A percentile compares a stretch with the other conserved stretches of the same genome.
Conservation (phyloP, 179 eudicot genomes). For the Camellia oleifera region DNA sequence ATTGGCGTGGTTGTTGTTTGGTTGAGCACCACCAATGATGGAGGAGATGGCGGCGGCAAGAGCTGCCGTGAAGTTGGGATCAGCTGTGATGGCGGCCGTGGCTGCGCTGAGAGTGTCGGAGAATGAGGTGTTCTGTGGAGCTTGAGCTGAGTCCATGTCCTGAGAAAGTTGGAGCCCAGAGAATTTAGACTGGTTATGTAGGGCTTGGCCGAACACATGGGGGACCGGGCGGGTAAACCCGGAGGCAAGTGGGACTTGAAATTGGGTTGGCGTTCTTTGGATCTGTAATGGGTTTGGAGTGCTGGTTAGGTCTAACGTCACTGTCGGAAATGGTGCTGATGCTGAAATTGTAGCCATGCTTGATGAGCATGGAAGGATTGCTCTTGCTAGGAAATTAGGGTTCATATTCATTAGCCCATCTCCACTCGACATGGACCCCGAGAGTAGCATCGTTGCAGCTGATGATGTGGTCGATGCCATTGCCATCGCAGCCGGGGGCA, state of each 20-base stretch:
- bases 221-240: conserved; percentile 36
- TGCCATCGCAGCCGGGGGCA: conserved; percentile 92
- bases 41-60: conserved; percentile 78
- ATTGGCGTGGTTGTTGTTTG: conserved; percentile 17
- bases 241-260: conserved; percentile 35
- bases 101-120: conserved; percentile 68
- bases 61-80: conserved; percentile 85
- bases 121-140: conserved; percentile 30
- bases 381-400: conserved; percentile 72
- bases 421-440: conserved; percentile 75
- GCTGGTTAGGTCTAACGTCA: conserved; percentile 82
- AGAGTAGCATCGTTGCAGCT: conserved; percentile 84
- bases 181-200: conserved; percentile 58
- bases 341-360: conserved; percentile 94
- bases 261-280: conserved; percentile 44
- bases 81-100: conserved; percentile 75
- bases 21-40: conserved; percentile 50
- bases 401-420: conserved; percentile 79
- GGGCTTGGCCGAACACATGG: conserved; percentile 42
- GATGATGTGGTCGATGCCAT: conserved; percentile 95
- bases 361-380: conserved; percentile 75
- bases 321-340: conserved; percentile 93
- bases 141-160: conserved; percentile 12
- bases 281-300: conserved; percentile 36
- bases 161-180: conserved; percentile 71